phyloP scores from a whole-genome alignment of 257 asterid genomes.

The Petunia axillaris region DNA sequence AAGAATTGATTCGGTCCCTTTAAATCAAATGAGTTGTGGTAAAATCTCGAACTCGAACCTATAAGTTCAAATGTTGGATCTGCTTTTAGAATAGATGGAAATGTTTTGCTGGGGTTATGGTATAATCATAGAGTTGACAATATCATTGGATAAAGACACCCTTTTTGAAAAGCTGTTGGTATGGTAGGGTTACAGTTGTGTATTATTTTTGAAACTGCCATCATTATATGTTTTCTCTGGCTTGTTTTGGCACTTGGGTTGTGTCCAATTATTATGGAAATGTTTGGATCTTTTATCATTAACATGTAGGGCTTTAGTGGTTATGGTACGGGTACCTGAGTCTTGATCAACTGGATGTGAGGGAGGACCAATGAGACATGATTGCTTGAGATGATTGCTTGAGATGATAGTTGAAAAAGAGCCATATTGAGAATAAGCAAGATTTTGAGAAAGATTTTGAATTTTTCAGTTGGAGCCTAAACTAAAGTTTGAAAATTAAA shows the following conservation, averaged over 20 bases:
- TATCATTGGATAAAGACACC: slow-evolving; percentile 12
- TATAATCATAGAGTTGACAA: slow-evolving; percentile 25
- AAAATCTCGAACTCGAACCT: no score
- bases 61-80: no score
- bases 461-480: not conserved
- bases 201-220: not conserved
- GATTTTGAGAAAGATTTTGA: not conserved
- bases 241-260: slow-evolving; percentile 11
- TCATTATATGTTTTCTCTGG: slow-evolving; percentile 14
- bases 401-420: not conserved
- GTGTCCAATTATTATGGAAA: slow-evolving; percentile 1
- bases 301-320: slow-evolving; percentile 5
- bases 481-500: not conserved
- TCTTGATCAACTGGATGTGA: not conserved
- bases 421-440: not conserved
- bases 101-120: not conserved
- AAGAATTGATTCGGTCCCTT: no score
- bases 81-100: not conserved
- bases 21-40: no score
- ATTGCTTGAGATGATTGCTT: slow-evolving; percentile 11
- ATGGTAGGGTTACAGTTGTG: slow-evolving; percentile 26
- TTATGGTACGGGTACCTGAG: not conserved
- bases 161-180: slow-evolving; percentile 29
- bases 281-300: slow-evolving; percentile 20
- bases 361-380: slow-evolving; percentile 9